Conservation (phyloP, 2,329 filamentous ascomycete species). For the Penicillium vulpinum region DNA sequence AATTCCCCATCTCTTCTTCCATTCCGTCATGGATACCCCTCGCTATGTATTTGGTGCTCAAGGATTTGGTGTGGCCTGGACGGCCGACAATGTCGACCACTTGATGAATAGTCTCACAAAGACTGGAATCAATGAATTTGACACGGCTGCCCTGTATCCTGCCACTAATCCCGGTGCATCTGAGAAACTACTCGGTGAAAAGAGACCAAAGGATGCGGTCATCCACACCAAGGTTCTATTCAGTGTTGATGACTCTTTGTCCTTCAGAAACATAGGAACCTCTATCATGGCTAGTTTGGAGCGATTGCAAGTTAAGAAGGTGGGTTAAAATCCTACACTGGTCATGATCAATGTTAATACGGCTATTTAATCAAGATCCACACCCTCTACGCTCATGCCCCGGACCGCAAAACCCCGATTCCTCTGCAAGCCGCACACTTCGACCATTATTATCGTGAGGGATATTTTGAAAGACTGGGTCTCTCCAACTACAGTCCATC, state of each 20-base stretch:
- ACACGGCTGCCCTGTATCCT: constrained; percentile 5
- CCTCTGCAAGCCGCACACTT: constrained; percentile 2
- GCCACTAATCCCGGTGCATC: constrained; percentile 1
- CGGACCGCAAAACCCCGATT: constrained; percentile 3
- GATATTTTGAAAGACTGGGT: neutral
- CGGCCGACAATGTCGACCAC: neutral
- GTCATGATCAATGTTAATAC: neutral
- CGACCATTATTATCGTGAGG: neutral
- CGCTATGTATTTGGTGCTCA: constrained; percentile 2
- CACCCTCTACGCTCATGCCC: constrained; percentile 4
- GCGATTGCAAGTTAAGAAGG: neutral
- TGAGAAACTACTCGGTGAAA: neutral
- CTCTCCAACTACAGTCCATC: constrained; percentile 6
- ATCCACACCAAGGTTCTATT: constrained; percentile 3
- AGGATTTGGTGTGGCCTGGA: neutral
- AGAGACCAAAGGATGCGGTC: neutral
- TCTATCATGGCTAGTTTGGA: constrained; percentile 2
- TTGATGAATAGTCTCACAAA: neutral
- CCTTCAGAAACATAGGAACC: neutral
- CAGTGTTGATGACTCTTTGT: neutral
- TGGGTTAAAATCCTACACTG: neutral
- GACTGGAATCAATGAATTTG: neutral
- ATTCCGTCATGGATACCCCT: constrained; percentile 2
- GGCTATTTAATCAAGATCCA: neutral
- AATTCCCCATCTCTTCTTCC: neutral